Conservation (phyloP, 768 basidiomycete genomes). For the Hydnum rufescens region DNA sequence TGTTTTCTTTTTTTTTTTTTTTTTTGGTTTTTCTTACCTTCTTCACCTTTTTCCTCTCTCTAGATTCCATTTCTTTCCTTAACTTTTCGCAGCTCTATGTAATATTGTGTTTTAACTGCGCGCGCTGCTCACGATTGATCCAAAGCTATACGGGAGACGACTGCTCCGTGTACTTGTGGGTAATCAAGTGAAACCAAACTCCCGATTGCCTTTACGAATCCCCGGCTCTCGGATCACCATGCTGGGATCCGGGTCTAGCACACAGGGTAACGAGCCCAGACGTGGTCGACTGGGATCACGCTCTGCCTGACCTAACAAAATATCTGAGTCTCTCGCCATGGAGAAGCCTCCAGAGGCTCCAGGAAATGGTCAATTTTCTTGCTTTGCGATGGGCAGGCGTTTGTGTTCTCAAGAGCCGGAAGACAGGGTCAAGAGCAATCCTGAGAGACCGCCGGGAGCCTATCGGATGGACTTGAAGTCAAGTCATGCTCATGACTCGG, state of each 20-base stretch:
- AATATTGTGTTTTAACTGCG: background rate
- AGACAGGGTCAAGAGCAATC: conserved; percentile 27
- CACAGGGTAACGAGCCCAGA: conserved; percentile 43
- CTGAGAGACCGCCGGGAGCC: conserved; percentile 20
- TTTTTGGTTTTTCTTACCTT: too few relatives aligned
- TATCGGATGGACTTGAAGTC: background rate
- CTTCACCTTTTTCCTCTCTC: background rate
- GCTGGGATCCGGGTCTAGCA: conserved; percentile 42
- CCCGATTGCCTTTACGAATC: conserved; percentile 53
- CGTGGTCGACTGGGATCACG: conserved; percentile 48
- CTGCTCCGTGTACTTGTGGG: conserved; percentile 42
- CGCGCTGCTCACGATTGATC: too few relatives aligned
- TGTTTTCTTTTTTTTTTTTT: too few relatives aligned
- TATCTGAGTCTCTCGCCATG: conserved; percentile 37
- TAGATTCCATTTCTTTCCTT: background rate
- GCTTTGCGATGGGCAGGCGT: conserved; percentile 18
- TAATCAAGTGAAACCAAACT: conserved; percentile 34
- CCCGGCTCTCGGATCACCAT: conserved; percentile 66
- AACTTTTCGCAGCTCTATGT: too few relatives aligned
- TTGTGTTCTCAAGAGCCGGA: conserved; percentile 25
- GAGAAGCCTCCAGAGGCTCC: conserved; percentile 30
- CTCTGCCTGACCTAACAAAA: conserved; percentile 10
- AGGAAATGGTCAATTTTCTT: conserved; percentile 25
- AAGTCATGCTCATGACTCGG: conserved; percentile 13
- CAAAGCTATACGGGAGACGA: conserved; percentile 52